A percentile compares a stretch with the other conserved stretches of the same genome.
These are phyloP conservation scores for Emmonsiellopsis sp. DNA, from an alignment of 2,329 filamentous ascomycete genomes.

Conservation along the genomic window DNA sequence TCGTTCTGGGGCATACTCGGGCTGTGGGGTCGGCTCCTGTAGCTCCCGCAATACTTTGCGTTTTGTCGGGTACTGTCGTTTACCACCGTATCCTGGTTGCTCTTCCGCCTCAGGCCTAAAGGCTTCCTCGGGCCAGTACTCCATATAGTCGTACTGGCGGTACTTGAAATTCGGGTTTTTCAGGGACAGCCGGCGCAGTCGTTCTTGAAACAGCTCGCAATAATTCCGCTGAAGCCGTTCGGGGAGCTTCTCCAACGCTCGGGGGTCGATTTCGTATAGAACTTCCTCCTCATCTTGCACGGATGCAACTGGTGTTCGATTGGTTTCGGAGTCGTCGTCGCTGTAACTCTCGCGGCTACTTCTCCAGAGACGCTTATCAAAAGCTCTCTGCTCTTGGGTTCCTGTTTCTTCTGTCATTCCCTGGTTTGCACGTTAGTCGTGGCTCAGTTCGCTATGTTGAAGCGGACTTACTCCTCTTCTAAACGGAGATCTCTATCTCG, in stretches of 20 bases:
- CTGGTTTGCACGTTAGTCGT: background rate
- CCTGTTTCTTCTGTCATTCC: background rate
- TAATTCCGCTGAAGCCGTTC: constrained; percentile 18
- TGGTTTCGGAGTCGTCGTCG: background rate
- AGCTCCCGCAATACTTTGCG: background rate
- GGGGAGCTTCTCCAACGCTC: constrained; percentile 19
- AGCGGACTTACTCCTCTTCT: background rate
- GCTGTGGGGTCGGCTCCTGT: background rate
- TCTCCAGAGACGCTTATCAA: background rate
- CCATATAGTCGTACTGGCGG: constrained; percentile 1
- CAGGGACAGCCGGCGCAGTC: constrained; percentile 10
- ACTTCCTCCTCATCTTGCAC: constrained; percentile 20
- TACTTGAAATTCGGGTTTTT: constrained; percentile 10
- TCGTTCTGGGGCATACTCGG: background rate
- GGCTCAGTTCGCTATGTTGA: background rate
- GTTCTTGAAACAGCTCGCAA: constrained; percentile 20
- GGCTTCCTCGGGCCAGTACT: background rate
- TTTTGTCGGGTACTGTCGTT: background rate
- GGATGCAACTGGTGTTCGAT: background rate
- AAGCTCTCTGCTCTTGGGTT: background rate
- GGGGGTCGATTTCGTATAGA: constrained; percentile 18
- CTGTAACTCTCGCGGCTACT: background rate
- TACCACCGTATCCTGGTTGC: background rate
- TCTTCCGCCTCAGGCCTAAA: background rate
- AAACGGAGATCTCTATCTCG: background rate